Percentiles rank a stretch among this genome's conserved stretches.
phyloP scores from a whole-genome alignment of 2,329 filamentous ascomycete species.

The Aspergillus aculeatus region DNA sequence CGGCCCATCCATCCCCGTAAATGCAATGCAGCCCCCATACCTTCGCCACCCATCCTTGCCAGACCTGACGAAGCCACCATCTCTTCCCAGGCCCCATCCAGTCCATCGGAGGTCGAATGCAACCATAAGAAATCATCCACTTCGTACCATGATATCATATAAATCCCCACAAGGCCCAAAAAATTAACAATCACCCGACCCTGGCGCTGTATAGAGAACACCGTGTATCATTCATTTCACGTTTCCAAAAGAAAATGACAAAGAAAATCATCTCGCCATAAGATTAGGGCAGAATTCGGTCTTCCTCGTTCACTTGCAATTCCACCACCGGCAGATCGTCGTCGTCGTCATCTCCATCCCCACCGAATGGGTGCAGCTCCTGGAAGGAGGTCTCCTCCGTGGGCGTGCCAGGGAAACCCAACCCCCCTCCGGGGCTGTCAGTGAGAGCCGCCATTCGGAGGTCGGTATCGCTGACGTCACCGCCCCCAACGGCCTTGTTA shows the following conservation, averaged over 20 bases:
- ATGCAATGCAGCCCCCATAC: background rate
- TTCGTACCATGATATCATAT: conserved; percentile 13
- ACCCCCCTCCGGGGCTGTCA: conserved; percentile 24
- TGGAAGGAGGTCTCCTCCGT: conserved; percentile 31
- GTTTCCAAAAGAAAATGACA: conserved; percentile 16
- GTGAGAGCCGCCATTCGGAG: conserved; percentile 30
- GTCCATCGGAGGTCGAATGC: background rate
- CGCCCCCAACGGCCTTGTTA: conserved; percentile 41
- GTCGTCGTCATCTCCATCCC: conserved; percentile 32
- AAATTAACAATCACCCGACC: conserved; percentile 1
- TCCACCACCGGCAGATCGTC: conserved; percentile 44
- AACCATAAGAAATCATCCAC: conserved; percentile 8
- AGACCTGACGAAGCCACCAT: background rate
- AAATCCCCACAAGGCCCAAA: conserved; percentile 1
- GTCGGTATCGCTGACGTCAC: conserved; percentile 35
- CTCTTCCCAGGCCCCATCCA: background rate
- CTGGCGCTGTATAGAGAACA: conserved; percentile 11
- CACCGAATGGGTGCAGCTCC: conserved; percentile 33
- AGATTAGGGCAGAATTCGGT: conserved; percentile 20
- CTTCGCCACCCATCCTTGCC: background rate
- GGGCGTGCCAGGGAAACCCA: conserved; percentile 20
- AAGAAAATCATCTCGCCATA: background rate
- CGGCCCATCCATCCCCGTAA: background rate
- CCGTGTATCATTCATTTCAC: conserved; percentile 15
- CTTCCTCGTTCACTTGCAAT: conserved; percentile 39